Conservation (phyloP, 2,329 filamentous ascomycete genomes). For the Paecilomyces fulvus region DNA sequence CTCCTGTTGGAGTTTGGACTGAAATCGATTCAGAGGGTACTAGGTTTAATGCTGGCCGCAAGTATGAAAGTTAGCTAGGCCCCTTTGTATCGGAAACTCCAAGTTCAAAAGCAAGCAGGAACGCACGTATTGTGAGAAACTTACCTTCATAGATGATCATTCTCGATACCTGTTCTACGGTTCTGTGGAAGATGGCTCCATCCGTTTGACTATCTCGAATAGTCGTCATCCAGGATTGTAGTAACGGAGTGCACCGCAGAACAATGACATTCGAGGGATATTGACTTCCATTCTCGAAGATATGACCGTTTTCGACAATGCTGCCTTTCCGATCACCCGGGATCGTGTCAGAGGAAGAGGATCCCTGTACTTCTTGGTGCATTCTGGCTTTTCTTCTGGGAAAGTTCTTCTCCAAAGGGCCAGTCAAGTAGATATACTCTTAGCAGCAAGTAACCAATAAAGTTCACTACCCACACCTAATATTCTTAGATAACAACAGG, state of each 20-base stretch:
- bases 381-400: background rate
- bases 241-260: background rate
- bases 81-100: background rate
- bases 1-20: slow-evolving; percentile 9
- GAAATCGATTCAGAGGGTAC: slow-evolving; percentile 7
- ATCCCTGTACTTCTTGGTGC: background rate
- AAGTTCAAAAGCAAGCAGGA: background rate
- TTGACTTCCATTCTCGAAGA: background rate
- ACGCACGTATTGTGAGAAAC: background rate
- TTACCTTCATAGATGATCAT: background rate
- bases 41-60: slow-evolving; percentile 9
- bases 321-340: background rate
- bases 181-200: background rate
- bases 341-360: background rate
- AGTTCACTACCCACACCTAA: background rate
- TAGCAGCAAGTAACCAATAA: background rate
- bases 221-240: background rate
- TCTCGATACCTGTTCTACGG: background rate
- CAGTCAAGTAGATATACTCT: background rate
- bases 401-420: background rate
- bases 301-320: background rate
- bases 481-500: background rate
- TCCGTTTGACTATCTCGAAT: background rate
- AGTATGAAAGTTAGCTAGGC: background rate
- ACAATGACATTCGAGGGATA: background rate